Base-by-base conservation (phyloP, 2,329 filamentous ascomycete genomes). In the Fusarium illudens region DNA sequence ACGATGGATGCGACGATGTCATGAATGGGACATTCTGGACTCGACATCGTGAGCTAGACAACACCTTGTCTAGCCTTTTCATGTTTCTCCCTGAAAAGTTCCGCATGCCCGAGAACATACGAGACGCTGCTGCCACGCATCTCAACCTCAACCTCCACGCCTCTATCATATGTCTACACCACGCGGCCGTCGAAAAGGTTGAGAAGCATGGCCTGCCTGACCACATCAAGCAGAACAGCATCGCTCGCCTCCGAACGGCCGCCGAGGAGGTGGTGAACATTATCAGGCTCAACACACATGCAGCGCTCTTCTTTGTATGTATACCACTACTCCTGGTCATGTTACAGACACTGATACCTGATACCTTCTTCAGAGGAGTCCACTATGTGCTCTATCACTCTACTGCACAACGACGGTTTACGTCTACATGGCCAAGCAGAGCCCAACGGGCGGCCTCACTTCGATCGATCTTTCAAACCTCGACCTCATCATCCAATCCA, bases 121-220 rank as follows among this genome's bases (percentile, higher is more conserved):
- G 85, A 36, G 87, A 97, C 70, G 84, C 90, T 1, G 89, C 92
- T 46, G 88, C 93, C 7, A 86, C 97, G 0, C 94, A 97, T 75
- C 84, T 90, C 52, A 97, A 97, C 68, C 90, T 97, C 83, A 94
- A 92, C 74, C 87, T 97, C 3, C 94, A 97, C 74, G 93, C 94
- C 1, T 91, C 92, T 1, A 87, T 92, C 9, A 97, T 97, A 55
- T 96, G 93, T 76, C 83, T 97, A 6, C 94, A 97, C 74, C 93
- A 96, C 77, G 92, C 93, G 1, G 94, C 94, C 2, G 89, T 96
- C 9, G 93, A 94, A 79, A 94, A 92, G 75, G 91, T 91, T 1
- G 90, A 94, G 58, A 90, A 89, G 73, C 85, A 94, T 74, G 84
- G 86, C 3, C 79, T 96, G 55, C 85, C 89, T 0, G 81, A 85